A percentile compares a stretch with the other conserved stretches of the same genome.
Evolutionary conservation across 345 rosid species (phyloP).

Genomic region (Boechera stricta): DNA sequence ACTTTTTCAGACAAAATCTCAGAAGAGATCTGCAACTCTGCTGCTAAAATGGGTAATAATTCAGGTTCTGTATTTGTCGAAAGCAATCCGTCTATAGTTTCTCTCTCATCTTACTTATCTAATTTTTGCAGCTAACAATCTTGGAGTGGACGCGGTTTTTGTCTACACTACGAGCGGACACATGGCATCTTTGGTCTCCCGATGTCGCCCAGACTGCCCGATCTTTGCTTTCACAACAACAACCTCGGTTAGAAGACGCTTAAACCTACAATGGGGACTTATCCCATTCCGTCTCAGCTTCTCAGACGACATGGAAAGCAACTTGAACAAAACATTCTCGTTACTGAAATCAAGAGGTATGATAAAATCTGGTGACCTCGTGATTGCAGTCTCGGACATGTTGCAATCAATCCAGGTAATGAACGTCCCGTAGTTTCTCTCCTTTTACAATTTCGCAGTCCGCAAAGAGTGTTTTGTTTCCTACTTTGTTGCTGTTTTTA

Average conservation of each 20-base stretch:
- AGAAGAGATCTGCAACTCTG: conserved; percentile 96
- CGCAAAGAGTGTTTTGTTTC: conserved; percentile 20
- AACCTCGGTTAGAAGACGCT: conserved; percentile 79
- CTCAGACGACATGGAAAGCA: conserved; percentile 92
- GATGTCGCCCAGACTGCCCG: conserved; percentile 98
- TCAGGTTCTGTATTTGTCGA: neutral
- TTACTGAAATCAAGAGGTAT: conserved; percentile 95
- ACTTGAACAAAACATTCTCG: conserved; percentile 89
- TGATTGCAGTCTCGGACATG: conserved; percentile 95
- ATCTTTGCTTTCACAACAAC: conserved; percentile 90
- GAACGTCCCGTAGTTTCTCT: conserved; percentile 67
- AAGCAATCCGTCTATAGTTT: neutral
- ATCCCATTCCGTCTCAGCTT: conserved; percentile 97
- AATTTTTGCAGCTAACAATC: conserved; percentile 78
- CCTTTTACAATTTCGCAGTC: neutral
- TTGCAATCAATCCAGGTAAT: conserved; percentile 95
- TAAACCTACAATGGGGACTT: conserved; percentile 97
- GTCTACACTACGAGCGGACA: conserved; percentile 92
- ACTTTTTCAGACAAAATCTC: conserved; percentile 79
- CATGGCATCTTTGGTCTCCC: conserved; percentile 92
- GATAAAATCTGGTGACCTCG: conserved; percentile 97
- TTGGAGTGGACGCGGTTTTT: conserved; percentile 90
- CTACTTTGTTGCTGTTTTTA: conserved; percentile 28
- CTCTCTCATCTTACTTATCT: conserved; percentile 11
- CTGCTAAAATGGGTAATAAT: conserved; percentile 93